Evolutionary conservation across 805 yeast species (phyloP).

Genomic region (Candida andamanensis): DNA sequence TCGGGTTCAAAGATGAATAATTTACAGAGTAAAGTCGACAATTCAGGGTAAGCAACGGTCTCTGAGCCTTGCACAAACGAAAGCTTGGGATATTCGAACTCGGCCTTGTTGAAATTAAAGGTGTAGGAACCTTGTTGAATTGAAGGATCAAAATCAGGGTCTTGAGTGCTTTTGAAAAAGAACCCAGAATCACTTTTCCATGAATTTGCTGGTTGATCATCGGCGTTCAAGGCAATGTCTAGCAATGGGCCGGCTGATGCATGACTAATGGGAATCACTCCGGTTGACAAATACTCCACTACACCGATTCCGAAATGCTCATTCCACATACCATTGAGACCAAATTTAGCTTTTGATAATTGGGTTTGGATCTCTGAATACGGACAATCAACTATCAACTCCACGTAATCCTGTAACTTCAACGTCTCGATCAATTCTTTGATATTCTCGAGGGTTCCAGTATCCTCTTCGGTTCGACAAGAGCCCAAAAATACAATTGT

Average conservation of each 20-base stretch:
- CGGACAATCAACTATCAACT: slow-evolving; percentile 69
- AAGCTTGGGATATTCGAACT: slow-evolving; percentile 3
- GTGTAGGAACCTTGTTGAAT: background rate
- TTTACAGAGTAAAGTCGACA: slow-evolving; percentile 45
- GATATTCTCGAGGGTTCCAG: slow-evolving; percentile 49
- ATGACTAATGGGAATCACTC: slow-evolving; percentile 84
- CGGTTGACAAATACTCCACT: slow-evolving; percentile 85
- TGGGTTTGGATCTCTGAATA: slow-evolving; percentile 55
- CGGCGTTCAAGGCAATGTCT: slow-evolving; percentile 62
- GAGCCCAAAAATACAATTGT: slow-evolving; percentile 77
- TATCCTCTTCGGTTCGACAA: slow-evolving; percentile 67
- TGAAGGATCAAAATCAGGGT: slow-evolving; percentile 57
- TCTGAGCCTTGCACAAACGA: slow-evolving; percentile 9
- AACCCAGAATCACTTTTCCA: slow-evolving; percentile 61
- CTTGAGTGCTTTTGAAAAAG: slow-evolving; percentile 64
- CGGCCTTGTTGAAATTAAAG: background rate
- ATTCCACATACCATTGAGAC: slow-evolving; percentile 98
- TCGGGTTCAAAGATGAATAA: slow-evolving; percentile 27
- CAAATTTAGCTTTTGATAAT: slow-evolving; percentile 57
- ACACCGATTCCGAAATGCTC: slow-evolving; percentile 98
- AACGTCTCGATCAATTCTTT: slow-evolving; percentile 32
- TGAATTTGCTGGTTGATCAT: slow-evolving; percentile 6
- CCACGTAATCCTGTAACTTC: slow-evolving; percentile 30
- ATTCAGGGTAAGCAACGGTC: slow-evolving; percentile 29
- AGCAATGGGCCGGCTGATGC: slow-evolving; percentile 92